A percentile compares a stretch with the other conserved stretches of the same genome.
These are phyloP conservation scores for Lentinula sp. DNA, from an alignment of 768 basidiomycete species.

Conservation along the genomic window DNA sequence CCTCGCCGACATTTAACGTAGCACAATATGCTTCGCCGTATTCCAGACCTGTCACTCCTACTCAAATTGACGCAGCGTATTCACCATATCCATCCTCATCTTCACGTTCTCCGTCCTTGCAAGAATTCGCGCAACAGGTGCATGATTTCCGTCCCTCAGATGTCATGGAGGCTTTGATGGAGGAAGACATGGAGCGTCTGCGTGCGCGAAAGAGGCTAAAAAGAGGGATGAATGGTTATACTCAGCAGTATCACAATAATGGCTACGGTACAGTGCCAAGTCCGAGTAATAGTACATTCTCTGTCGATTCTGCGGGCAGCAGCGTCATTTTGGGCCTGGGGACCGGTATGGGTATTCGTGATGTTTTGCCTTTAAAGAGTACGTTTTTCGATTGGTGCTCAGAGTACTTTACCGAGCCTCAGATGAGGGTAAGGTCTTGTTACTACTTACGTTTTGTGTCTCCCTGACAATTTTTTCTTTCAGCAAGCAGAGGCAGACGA, in stretches of 20 bases:
- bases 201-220: constrained; percentile 56
- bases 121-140: constrained; percentile 22
- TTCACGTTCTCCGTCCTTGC: constrained; percentile 17
- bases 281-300: constrained; percentile 73
- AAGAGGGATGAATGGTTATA: constrained; percentile 19
- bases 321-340: constrained; percentile 73
- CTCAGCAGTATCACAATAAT: constrained; percentile 24
- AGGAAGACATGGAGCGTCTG: constrained; percentile 92
- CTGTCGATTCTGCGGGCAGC: constrained; percentile 58
- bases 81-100: constrained; percentile 9
- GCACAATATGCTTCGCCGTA: constrained; percentile 78
- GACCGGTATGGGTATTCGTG: constrained; percentile 74
- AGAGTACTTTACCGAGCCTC: constrained; percentile 97
- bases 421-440: constrained; percentile 78
- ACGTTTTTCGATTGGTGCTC: constrained; percentile 93
- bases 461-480: constrained; percentile 6
- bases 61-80: constrained; percentile 9
- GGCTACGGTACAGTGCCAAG: constrained; percentile 45
- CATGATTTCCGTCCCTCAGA: constrained; percentile 65
- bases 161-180: constrained; percentile 85
- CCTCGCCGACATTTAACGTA: constrained; percentile 73
- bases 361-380: constrained; percentile 86
- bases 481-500: constrained; percentile 95
- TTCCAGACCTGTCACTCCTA: constrained; percentile 44
- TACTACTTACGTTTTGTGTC: constrained; percentile 2